Evolutionary conservation across 768 basidiomycete species (phyloP).

Genomic region (Lactarius vividus): DNA sequence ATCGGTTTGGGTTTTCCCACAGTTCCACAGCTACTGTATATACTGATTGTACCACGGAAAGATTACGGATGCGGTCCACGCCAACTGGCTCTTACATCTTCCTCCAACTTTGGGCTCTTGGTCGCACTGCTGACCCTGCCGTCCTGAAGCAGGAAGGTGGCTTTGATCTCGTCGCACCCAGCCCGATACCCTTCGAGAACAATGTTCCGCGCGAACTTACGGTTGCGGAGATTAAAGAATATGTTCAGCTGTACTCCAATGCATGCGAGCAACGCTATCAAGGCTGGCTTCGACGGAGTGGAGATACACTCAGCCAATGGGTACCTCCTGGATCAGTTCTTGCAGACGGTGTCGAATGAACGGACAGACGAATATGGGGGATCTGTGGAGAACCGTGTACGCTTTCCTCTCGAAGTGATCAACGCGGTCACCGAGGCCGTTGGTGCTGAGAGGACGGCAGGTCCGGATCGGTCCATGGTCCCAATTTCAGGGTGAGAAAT

Average conservation of each 20-base stretch:
- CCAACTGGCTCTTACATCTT: conserved; percentile 50
- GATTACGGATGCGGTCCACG: conserved; percentile 56
- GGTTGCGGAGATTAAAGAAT: conserved; percentile 30
- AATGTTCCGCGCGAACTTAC: conserved; percentile 32
- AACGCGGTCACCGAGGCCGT: conserved; percentile 38
- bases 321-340: conserved; percentile 39
- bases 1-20: too few species aligned
- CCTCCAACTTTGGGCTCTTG: conserved; percentile 58
- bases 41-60: conserved; percentile 33
- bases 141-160: conserved; percentile 39
- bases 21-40: neutral
- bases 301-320: conserved; percentile 35
- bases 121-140: conserved; percentile 39
- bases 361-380: conserved; percentile 47
- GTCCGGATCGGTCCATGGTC: conserved; percentile 40
- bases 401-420: conserved; percentile 42
- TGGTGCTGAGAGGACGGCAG: conserved; percentile 39
- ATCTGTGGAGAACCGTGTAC: conserved; percentile 43
- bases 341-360: conserved; percentile 37
- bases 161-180: conserved; percentile 27
- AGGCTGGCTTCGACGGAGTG: conserved; percentile 44
- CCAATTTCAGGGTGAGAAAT: conserved; percentile 30
- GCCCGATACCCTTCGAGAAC: conserved; percentile 39
- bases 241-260: conserved; percentile 30
- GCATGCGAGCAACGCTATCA: conserved; percentile 40